Conservation (phyloP, 1,284 basidiomycete species). For the Mycena sp. region DNA sequence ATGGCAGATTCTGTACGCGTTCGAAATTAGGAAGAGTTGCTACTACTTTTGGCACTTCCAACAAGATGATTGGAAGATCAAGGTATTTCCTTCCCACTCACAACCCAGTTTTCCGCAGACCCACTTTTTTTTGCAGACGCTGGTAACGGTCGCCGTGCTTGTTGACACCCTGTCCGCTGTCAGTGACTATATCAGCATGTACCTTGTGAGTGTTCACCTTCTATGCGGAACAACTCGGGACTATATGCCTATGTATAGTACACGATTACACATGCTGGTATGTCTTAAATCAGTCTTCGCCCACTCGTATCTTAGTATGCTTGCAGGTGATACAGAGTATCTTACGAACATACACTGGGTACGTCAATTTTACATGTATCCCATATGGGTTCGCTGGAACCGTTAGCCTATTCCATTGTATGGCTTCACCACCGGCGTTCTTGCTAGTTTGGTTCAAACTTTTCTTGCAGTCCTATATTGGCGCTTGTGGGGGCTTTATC, state of each 20-base stretch:
- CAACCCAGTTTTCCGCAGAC: neutral
- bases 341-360: conserved; percentile 7
- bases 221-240: neutral
- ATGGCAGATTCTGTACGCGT: neutral
- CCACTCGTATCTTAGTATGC: neutral
- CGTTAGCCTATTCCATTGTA: conserved; percentile 5
- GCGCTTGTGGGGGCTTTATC: conserved; percentile 6
- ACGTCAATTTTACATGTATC: neutral
- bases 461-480: conserved; percentile 11
- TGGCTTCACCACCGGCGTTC: conserved; percentile 8
- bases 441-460: conserved; percentile 10
- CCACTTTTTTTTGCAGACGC: conserved; percentile 1
- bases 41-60: conserved; percentile 14
- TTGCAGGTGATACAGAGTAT: neutral
- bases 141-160: conserved; percentile 1
- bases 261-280: conserved; percentile 9
- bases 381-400: conserved; percentile 4
- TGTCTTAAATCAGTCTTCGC: neutral
- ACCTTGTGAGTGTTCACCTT: conserved; percentile 9
- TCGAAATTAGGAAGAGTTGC: neutral
- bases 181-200: conserved; percentile 3
- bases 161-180: conserved; percentile 6
- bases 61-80: conserved; percentile 7
- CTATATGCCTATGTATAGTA: neutral
- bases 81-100: conserved; percentile 10